phyloP scores from a whole-genome alignment of 1,284 basidiomycete species.

The Heterobasidion irregulare region DNA sequence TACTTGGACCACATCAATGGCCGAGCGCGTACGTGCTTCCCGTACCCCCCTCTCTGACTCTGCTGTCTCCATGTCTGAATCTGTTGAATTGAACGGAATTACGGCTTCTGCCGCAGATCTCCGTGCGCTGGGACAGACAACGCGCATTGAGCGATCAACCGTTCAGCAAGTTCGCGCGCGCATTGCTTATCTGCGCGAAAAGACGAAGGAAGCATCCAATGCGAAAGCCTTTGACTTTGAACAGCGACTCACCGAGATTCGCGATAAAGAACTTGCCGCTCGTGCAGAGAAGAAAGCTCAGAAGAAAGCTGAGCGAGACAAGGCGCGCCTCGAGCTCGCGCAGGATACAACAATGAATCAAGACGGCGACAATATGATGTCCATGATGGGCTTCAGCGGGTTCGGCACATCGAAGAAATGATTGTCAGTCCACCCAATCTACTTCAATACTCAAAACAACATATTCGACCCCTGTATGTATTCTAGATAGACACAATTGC shows the following conservation, averaged over 20 bases:
- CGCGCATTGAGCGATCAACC: slow-evolving; percentile 84
- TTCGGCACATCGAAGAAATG: slow-evolving; percentile 81
- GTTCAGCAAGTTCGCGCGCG: slow-evolving; percentile 86
- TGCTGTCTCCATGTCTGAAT: neutral
- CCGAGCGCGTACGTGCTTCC: slow-evolving; percentile 68
- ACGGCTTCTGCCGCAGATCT: slow-evolving; percentile 51
- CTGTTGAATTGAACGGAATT: neutral
- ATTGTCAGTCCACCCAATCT: slow-evolving; percentile 8
- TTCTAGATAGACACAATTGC: slow-evolving; percentile 16
- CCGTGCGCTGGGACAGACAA: slow-evolving; percentile 88
- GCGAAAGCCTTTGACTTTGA: slow-evolving; percentile 94
- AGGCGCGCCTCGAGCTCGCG: slow-evolving; percentile 52
- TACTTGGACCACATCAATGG: slow-evolving; percentile 98
- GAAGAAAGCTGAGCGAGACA: slow-evolving; percentile 67
- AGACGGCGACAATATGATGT: slow-evolving; percentile 61
- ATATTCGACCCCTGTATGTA: slow-evolving; percentile 7
- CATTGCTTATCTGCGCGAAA: slow-evolving; percentile 83
- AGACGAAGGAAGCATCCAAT: slow-evolving; percentile 70
- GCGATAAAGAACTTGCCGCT: slow-evolving; percentile 56
- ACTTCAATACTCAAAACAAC: neutral
- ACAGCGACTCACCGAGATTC: slow-evolving; percentile 77
- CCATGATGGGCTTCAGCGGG: slow-evolving; percentile 90
- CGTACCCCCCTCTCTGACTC: neutral
- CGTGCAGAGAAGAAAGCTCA: slow-evolving; percentile 65
- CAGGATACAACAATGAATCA: slow-evolving; percentile 40